Evolutionary conservation across 169 alveolate genomes (phyloP), one percentile per base, ranked within the genome.

Genomic region (Blepharisma undulans): DNA sequence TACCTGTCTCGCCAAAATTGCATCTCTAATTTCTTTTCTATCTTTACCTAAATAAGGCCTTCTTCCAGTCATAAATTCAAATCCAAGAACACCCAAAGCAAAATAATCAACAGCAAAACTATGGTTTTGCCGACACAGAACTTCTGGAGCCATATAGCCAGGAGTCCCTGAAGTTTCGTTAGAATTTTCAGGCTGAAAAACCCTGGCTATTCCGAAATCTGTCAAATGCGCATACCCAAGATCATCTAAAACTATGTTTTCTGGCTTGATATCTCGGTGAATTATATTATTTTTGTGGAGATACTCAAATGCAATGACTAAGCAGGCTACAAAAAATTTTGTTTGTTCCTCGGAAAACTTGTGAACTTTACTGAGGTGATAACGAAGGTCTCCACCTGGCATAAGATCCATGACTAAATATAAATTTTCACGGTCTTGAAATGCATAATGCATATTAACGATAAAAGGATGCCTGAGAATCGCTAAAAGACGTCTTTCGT

Each of bases 351-450:
- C 99, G 1, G 97, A 92, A 95, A 98, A 98, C 33, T 97, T 95
- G 29, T 92, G 89, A 25, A 95, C 98, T 34, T 95, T 93, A 33
- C 97, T 94, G 66, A 98, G 94, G 87, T 97, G 98, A 93, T 92
- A 97, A 91, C 97, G 96, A 61, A 98, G 93, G 92, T 98, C 99
- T 34, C 99, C 99, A 48, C 98, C 99, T 0, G 98, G 98, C 78
- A 98, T 27, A 7, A 27, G 71, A 94, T 98, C 98, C 94, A 98
- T 92, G 72, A 97, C 96, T 72, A 98, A 92, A 92, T 95, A 98
- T 59, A 98, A 95, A 91, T 96, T 97, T 93, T 94, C 91, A n/a
- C 94, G 94, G n/a, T 97, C 96, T 88, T 97, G 95, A 72, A 96
- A 98, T 27, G 99, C 98, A 91, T 95, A 97, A 71, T 93, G 95